These are phyloP conservation scores for Lipomyces sp. DNA, from an alignment of 805 yeast species.

Conservation along the genomic window DNA sequence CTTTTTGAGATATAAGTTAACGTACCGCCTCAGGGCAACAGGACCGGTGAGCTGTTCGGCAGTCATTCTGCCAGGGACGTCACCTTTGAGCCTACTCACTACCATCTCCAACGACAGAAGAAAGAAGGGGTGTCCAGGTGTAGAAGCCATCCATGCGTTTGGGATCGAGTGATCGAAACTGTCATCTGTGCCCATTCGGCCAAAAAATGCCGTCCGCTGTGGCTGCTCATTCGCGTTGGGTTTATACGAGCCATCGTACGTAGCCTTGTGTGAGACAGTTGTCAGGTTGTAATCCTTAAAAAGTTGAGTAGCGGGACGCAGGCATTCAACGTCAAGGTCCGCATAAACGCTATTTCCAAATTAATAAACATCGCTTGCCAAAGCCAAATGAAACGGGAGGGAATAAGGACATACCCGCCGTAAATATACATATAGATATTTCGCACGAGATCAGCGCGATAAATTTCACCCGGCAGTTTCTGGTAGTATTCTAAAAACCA, in stretches of 20 bases:
- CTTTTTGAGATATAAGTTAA: not conserved
- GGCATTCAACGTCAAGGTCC: not conserved
- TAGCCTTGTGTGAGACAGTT: not conserved
- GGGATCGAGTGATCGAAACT: not conserved
- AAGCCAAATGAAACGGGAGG: no score
- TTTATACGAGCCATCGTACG: not conserved
- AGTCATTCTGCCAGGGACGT: not conserved
- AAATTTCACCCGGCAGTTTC: not conserved
- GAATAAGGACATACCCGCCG: not conserved
- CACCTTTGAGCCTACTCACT: not conserved
- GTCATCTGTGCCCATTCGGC: not conserved
- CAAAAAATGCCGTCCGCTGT: not conserved
- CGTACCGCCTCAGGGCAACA: not conserved
- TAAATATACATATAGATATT: not conserved
- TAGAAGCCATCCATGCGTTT: constrained; percentile 6
- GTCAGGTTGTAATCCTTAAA: not conserved
- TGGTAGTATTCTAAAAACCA: not conserved
- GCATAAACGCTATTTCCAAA: not conserved
- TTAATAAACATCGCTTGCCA: not conserved
- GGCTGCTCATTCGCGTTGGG: not conserved
- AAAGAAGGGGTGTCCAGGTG: constrained; percentile 4
- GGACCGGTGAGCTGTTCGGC: not conserved
- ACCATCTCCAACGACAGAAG: not conserved
- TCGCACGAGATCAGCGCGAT: not conserved
- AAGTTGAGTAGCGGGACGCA: not conserved